Conservation (phyloP, 2,329 filamentous ascomycete genomes). For the Alternaria incomplexa region DNA sequence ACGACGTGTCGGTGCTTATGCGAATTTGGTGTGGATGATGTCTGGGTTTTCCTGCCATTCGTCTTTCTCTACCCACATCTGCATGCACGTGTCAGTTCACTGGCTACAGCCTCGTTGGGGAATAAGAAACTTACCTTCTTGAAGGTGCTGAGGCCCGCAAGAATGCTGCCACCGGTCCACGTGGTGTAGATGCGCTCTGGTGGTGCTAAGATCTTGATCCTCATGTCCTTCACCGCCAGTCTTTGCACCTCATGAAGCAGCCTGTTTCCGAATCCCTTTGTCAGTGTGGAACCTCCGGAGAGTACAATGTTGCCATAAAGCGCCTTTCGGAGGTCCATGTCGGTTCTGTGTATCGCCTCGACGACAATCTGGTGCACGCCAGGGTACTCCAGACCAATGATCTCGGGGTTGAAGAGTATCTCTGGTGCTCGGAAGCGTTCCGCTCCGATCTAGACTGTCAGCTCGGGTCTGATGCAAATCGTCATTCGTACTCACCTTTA, state of each 20-base stretch:
- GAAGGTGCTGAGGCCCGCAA: conserved; percentile 96
- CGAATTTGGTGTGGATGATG: conserved; percentile 98
- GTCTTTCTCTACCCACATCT: conserved; percentile 99
- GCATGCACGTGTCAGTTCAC: conserved; percentile 38
- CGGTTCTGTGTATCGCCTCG: conserved; percentile 91
- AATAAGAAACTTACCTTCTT: conserved; percentile 74
- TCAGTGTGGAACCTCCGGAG: conserved; percentile 93
- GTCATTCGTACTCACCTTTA: conserved; percentile 68
- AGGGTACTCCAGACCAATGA: conserved; percentile 95
- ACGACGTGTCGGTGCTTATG: conserved; percentile 57
- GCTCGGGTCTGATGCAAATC: conserved; percentile 13
- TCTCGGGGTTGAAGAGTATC: conserved; percentile 95
- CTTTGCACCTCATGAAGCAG: conserved; percentile 90
- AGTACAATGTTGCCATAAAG: conserved; percentile 97
- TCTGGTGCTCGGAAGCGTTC: conserved; percentile 96
- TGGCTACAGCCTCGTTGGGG: conserved; percentile 3
- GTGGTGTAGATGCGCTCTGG: conserved; percentile 98
- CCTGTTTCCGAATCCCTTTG: conserved; percentile 94
- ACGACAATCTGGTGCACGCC: conserved; percentile 98
- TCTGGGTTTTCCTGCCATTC: conserved; percentile 99
- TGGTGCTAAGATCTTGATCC: conserved; percentile 98
- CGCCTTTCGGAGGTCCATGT: conserved; percentile 92
- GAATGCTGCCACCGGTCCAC: conserved; percentile 97
- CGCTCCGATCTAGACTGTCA: conserved; percentile 72
- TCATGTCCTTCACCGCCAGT: conserved; percentile 97